Evolutionary conservation across 1,284 basidiomycete genomes (phyloP).

Genomic region (Schizopora paradoxa): DNA sequence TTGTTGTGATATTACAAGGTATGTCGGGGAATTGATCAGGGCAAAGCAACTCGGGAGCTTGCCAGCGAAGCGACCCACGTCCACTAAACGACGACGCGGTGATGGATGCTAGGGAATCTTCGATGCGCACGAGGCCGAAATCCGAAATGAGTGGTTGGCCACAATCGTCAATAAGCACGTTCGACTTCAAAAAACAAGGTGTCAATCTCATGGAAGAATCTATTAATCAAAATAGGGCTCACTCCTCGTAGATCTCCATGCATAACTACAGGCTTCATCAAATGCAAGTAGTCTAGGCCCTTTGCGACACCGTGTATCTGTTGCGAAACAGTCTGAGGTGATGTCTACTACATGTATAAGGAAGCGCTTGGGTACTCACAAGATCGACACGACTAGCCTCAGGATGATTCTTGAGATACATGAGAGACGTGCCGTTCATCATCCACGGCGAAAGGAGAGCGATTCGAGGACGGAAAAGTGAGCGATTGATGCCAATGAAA

Average conservation of each 20-base stretch:
- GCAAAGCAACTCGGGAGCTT: neutral
- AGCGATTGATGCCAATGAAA: neutral
- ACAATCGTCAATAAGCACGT: slow-evolving; percentile 1
- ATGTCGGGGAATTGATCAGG: neutral
- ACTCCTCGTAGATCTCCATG: slow-evolving; percentile 4
- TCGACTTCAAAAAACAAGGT: neutral
- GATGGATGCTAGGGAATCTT: neutral
- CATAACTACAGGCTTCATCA: slow-evolving; percentile 1
- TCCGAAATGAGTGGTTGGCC: neutral
- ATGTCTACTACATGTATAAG: neutral
- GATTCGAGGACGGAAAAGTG: neutral
- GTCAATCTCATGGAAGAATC: no score
- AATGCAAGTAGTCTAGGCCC: slow-evolving; percentile 1
- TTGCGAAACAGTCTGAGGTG: neutral
- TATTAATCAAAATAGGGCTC: neutral
- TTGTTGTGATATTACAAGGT: neutral
- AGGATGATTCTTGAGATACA: neutral
- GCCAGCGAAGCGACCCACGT: neutral
- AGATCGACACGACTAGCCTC: neutral
- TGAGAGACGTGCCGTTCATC: neutral
- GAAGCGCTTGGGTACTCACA: neutral
- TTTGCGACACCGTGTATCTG: neutral
- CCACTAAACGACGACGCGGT: slow-evolving; percentile 1
- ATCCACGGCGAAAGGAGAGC: neutral
- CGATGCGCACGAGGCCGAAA: neutral